These are phyloP conservation scores for Leucocoprinus sp. DNA, from an alignment of 768 basidiomycete species.

Conservation along the genomic window DNA sequence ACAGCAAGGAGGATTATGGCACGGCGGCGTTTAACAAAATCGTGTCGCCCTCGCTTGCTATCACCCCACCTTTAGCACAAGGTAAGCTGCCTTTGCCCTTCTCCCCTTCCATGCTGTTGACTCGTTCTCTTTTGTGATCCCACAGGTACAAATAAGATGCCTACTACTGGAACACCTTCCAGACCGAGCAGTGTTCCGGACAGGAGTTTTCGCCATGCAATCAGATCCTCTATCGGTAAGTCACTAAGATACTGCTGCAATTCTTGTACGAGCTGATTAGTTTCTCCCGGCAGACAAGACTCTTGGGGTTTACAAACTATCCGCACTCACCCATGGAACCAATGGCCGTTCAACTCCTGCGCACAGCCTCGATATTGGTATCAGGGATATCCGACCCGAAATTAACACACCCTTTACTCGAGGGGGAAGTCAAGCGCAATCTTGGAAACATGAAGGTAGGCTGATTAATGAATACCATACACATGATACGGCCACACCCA, in stretches of 20 bases:
- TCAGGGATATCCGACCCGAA: conserved; percentile 11
- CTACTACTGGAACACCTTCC: conserved; percentile 16
- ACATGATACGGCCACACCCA: conserved; percentile 30
- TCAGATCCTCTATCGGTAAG: conserved; percentile 69
- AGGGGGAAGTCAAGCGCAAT: conserved; percentile 23
- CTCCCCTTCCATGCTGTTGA: background rate
- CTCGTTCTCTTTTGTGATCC: conserved; percentile 6
- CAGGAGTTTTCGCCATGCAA: conserved; percentile 19
- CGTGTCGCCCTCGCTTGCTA: conserved; percentile 20
- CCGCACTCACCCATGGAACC: conserved; percentile 37
- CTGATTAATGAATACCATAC: conserved; percentile 13
- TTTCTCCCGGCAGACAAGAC: conserved; percentile 46
- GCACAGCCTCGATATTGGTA: conserved; percentile 33
- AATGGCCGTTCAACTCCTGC: conserved; percentile 36
- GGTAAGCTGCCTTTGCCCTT: conserved; percentile 16
- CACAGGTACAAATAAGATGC: conserved; percentile 17
- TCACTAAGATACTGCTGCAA: background rate
- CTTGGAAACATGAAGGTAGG: conserved; percentile 43
- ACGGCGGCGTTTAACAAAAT: conserved; percentile 19
- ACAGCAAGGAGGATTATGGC: conserved; percentile 20
- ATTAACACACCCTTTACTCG: conserved; percentile 6
- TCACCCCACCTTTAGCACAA: conserved; percentile 23
- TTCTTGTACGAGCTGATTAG: background rate
- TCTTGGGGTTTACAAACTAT: conserved; percentile 58
- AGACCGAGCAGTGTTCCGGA: background rate